These are phyloP conservation scores for Aegilops longissima DNA, from an alignment of 176 grass and related monocot species.

Conservation along the genomic window DNA sequence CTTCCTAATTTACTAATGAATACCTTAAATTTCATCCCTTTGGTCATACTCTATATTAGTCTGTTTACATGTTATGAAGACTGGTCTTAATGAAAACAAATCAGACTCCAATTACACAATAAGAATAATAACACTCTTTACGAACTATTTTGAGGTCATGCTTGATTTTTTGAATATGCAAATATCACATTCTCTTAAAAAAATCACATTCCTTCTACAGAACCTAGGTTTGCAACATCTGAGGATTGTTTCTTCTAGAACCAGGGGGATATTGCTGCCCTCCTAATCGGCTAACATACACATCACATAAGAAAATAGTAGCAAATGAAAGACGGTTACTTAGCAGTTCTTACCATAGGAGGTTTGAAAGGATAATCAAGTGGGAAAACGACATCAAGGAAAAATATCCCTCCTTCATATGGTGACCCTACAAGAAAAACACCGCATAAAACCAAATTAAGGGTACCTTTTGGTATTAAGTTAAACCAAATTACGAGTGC, in stretches of 20 bases:
- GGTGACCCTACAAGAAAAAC: constrained; percentile 57
- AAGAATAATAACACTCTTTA: background rate
- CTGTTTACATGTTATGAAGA: background rate
- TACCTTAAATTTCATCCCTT: background rate
- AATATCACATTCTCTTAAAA: background rate
- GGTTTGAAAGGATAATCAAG: constrained; percentile 88
- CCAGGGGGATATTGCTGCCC: background rate
- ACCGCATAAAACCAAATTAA: background rate
- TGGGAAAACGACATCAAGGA: constrained; percentile 81
- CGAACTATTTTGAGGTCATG: no score
- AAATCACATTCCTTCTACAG: constrained; percentile 18
- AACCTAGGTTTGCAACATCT: constrained; percentile 13
- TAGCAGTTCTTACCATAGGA: constrained; percentile 57
- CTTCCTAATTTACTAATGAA: constrained; percentile 3
- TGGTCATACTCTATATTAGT: background rate
- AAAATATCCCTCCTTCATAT: constrained; percentile 97
- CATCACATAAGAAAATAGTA: background rate
- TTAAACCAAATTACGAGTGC: background rate
- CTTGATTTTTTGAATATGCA: background rate
- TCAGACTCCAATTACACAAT: background rate
- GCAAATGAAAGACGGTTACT: background rate
- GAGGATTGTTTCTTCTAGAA: background rate
- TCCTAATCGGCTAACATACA: constrained; percentile 1
- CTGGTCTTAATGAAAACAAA: background rate
- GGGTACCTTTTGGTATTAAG: background rate